A percentile compares a stretch with the other conserved stretches of the same genome.
These are phyloP conservation scores for Fusarium mangiferae DNA, from an alignment of 2,329 filamentous ascomycete genomes.

Conservation along the genomic window DNA sequence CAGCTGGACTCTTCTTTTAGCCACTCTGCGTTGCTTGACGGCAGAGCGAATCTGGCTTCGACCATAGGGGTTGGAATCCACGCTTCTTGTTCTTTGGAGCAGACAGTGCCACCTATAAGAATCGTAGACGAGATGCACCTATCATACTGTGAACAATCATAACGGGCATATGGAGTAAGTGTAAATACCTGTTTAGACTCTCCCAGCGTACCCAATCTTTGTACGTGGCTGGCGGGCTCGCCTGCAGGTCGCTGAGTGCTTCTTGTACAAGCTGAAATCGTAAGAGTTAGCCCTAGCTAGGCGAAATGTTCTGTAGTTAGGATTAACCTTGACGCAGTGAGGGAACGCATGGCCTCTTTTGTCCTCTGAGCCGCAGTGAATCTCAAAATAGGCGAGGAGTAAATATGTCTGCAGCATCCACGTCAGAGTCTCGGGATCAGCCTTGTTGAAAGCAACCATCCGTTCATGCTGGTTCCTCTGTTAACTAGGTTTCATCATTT, in stretches of 20 bases:
- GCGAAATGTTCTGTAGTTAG: not conserved
- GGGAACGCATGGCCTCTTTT: not conserved
- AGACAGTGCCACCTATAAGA: not conserved
- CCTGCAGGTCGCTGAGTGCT: not conserved
- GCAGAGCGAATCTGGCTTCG: not conserved
- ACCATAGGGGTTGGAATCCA: not conserved
- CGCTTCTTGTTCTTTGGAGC: not conserved
- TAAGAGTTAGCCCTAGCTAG: not conserved
- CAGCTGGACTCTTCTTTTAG: not conserved
- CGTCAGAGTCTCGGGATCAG: not conserved
- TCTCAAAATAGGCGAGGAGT: not conserved
- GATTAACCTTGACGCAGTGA: not conserved
- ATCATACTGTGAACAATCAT: not conserved
- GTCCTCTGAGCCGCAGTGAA: not conserved
- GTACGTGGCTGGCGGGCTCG: not conserved
- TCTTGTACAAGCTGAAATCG: not conserved
- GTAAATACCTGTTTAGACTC: not conserved
- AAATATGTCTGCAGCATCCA: conserved; percentile 6
- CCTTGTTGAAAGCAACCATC: not conserved
- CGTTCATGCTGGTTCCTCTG: not conserved
- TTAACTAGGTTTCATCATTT: not conserved
- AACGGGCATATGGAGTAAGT: not conserved
- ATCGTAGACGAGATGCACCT: conserved; percentile 1
- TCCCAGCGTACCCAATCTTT: not conserved
- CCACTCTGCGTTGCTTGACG: not conserved